phyloP scores from a whole-genome alignment of 371 early-diverging fungal species.

The Apophysomyces trapeziformis region DNA sequence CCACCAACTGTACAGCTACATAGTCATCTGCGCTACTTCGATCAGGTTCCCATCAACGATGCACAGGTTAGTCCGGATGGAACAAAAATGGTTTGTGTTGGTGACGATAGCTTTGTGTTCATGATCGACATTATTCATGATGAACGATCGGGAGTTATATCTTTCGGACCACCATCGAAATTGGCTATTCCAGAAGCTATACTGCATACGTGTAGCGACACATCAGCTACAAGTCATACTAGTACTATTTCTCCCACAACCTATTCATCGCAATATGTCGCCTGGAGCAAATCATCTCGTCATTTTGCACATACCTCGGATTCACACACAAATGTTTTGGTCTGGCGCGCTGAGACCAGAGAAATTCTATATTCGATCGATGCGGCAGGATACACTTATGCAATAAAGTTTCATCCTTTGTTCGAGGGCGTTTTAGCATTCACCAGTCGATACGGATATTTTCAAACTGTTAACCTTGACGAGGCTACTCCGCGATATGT shows the following conservation, averaged over 20 bases:
- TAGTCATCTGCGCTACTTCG: conserved; percentile 47
- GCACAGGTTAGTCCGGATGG: conserved; percentile 60
- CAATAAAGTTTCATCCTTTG: conserved; percentile 59
- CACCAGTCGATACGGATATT: conserved; percentile 62
- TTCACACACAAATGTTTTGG: conserved; percentile 44
- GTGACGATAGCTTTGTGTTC: conserved; percentile 50
- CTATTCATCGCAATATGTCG: conserved; percentile 56
- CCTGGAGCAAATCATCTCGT: conserved; percentile 58
- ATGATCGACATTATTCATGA: conserved; percentile 34
- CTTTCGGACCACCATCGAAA: conserved; percentile 19
- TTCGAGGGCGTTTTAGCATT: conserved; percentile 60
- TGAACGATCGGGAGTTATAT: conserved; percentile 20
- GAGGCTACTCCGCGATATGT: conserved; percentile 16
- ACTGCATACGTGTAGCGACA: conserved; percentile 1
- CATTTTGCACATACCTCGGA: conserved; percentile 68
- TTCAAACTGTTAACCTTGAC: conserved; percentile 59
- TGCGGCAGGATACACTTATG: conserved; percentile 55
- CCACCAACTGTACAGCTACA: conserved; percentile 22
- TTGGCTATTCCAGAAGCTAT: conserved; percentile 14
- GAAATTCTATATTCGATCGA: conserved; percentile 49
- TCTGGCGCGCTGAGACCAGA: conserved; percentile 55
- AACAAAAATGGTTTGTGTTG: conserved; percentile 53
- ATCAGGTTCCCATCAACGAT: conserved; percentile 56
- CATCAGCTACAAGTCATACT: background rate
- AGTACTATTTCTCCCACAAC: background rate